Percentiles rank a stretch among this genome's conserved stretches.
phyloP scores from a whole-genome alignment of 148 eudicot species.

The Rhododendron ferrugineum region DNA sequence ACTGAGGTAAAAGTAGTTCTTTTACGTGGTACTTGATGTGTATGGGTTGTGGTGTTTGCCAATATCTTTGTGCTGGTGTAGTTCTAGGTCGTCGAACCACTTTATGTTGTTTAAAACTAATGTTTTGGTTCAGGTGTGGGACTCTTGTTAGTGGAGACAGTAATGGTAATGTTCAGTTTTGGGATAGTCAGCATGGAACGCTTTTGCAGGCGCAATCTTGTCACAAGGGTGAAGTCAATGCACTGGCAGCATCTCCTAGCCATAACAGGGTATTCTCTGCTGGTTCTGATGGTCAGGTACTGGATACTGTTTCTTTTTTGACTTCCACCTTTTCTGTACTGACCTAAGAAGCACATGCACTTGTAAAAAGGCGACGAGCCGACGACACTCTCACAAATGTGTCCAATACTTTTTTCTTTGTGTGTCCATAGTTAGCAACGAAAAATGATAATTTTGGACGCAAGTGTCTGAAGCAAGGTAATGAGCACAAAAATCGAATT shows the following conservation, averaged over 20 bases:
- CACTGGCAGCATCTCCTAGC: conserved; percentile 74
- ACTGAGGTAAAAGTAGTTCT: conserved; percentile 42
- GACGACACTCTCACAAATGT: background rate
- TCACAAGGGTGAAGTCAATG: conserved; percentile 90
- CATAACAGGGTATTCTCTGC: conserved; percentile 85
- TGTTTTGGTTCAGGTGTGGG: conserved; percentile 47
- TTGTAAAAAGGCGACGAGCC: background rate
- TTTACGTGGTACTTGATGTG: background rate
- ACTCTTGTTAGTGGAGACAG: conserved; percentile 93
- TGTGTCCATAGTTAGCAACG: background rate
- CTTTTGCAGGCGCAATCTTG: conserved; percentile 76
- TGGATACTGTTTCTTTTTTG: background rate
- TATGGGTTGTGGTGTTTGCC: background rate
- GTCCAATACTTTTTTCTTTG: background rate
- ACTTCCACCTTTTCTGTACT: background rate
- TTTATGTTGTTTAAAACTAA: background rate
- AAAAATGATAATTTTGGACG: background rate
- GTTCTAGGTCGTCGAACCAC: background rate
- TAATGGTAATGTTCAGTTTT: conserved; percentile 87
- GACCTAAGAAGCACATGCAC: background rate
- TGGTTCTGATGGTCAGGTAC: conserved; percentile 96
- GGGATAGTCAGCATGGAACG: conserved; percentile 82
- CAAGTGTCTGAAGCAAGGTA: background rate
- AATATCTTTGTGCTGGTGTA: background rate
- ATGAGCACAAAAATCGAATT: background rate